Percentiles rank a stretch among this genome's conserved stretches.
Evolutionary conservation across 768 basidiomycete genomes (phyloP).

Genomic region (Rhodotorula toruloides): DNA sequence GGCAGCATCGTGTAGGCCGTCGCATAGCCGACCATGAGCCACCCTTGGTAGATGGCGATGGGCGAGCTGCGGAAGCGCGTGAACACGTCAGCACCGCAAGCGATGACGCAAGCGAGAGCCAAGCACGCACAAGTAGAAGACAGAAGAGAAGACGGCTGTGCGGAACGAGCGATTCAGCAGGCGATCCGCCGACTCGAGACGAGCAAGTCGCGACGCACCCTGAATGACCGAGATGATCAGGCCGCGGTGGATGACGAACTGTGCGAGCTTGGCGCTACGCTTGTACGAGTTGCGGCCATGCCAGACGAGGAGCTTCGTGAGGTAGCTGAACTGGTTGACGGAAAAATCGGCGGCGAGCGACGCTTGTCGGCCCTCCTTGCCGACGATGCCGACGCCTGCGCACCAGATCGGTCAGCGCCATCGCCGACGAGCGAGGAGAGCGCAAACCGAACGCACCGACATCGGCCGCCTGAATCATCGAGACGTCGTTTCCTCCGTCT

Average conservation of each 20-base stretch:
- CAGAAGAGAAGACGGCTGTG: conserved; percentile 37
- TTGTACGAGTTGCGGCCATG: conserved; percentile 98
- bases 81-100: too few relatives aligned
- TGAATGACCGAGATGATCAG: conserved; percentile 97
- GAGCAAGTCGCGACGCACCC: too few relatives aligned
- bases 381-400: conserved; percentile 90
- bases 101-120: background rate
- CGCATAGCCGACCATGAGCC: conserved; percentile 77
- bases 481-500: conserved; percentile 98
- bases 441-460: conserved; percentile 63
- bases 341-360: conserved; percentile 99
- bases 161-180: too few relatives aligned
- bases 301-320: conserved; percentile 96
- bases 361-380: conserved; percentile 97
- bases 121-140: conserved; percentile 47
- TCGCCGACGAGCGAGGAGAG: background rate
- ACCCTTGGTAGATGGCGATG: conserved; percentile 95
- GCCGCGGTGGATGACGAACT: conserved; percentile 82
- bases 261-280: conserved; percentile 92
- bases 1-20: conserved; percentile 82
- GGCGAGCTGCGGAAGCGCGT: too few relatives aligned
- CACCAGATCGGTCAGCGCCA: background rate
- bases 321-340: conserved; percentile 89
- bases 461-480: conserved; percentile 99
- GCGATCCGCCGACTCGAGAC: too few relatives aligned